Base-by-base conservation (phyloP, 768 basidiomycete species). In the Sarcodon aspratus region DNA sequence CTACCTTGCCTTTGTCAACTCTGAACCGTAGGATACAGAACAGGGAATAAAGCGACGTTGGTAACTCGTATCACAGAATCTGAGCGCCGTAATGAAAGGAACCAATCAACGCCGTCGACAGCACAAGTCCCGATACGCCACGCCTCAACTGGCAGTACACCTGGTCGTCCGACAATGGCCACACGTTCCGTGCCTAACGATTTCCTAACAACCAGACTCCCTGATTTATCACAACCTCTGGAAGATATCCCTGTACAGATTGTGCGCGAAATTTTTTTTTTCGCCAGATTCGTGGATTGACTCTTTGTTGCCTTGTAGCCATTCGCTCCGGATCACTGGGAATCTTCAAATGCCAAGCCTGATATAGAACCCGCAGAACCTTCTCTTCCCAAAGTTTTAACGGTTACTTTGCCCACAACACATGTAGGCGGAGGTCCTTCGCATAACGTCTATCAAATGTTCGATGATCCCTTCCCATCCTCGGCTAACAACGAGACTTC, bases 291-390 rank as follows among this genome's bases (percentile, higher is more conserved):
- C 5, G 21, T 27, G 21, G 21, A 27, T 42, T 55, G 40, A 54
- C 46, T 42, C n/a, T 43, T 40, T 36, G 48, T 15, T 48, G 46
- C 36, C 21, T 52, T 1, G 9, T 55, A 85, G 81, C 82, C 82
- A 9, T 75, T 73, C 59, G 58, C 72, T 1, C 74, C 73, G 33
- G 80, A 83, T 66, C 72, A 78, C 55, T 81, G 75, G 73, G 65
- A 72, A 36, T 74, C 79, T 1, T 69, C 70, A n/a, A 63, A 61
- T 10, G 56, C 63, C 40, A 37, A 61, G 37, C 34, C 53, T 50
- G 50, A 55, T 10, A 61, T 60, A 34, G 54, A 64, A 33, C 54
- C 54, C 1, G 59, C 48, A 37, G 56, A 60, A 8, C 52, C 62
- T 10, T 50, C 57, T 9, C 58, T 49, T 17, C 77, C 76, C 38